phyloP scores from a whole-genome alignment of 2,329 filamentous ascomycete genomes.

The Neurospora sp. region DNA sequence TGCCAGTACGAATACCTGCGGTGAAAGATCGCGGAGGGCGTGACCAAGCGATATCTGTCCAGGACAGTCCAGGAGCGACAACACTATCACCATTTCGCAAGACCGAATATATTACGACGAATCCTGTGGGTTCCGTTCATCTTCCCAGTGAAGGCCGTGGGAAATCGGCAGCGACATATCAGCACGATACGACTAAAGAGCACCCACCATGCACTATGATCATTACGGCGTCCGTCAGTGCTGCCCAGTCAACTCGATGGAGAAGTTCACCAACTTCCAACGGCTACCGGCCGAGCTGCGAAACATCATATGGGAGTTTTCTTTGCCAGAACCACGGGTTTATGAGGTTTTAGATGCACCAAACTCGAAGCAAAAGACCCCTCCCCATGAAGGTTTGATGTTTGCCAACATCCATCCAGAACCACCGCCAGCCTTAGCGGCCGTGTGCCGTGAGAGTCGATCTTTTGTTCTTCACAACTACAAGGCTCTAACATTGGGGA shows the following conservation, averaged over 20 bases:
- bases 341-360: slow-evolving; percentile 38
- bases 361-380: slow-evolving; percentile 28
- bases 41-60: neutral
- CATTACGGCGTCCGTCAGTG: slow-evolving; percentile 10
- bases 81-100: neutral
- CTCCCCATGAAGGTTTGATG: slow-evolving; percentile 32
- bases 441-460: slow-evolving; percentile 35
- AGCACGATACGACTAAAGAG: neutral
- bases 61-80: neutral
- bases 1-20: neutral
- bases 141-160: neutral
- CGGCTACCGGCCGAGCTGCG: slow-evolving; percentile 34
- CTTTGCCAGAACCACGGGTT: slow-evolving; percentile 33
- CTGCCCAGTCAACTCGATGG: slow-evolving; percentile 11
- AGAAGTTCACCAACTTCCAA: slow-evolving; percentile 20
- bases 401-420: slow-evolving; percentile 37
- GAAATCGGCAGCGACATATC: neutral
- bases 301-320: slow-evolving; percentile 35
- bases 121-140: slow-evolving; percentile 4
- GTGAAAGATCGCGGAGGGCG: neutral
- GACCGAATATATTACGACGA: neutral
- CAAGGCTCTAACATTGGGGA: slow-evolving; percentile 32
- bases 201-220: slow-evolving; percentile 16
- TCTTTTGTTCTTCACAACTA: slow-evolving; percentile 32
- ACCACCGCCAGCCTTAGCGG: slow-evolving; percentile 32